Evolutionary conservation across 2,329 filamentous ascomycete genomes (phyloP), one percentile per base, ranked within the genome.

Genomic region (Ophiobolus disseminans): DNA sequence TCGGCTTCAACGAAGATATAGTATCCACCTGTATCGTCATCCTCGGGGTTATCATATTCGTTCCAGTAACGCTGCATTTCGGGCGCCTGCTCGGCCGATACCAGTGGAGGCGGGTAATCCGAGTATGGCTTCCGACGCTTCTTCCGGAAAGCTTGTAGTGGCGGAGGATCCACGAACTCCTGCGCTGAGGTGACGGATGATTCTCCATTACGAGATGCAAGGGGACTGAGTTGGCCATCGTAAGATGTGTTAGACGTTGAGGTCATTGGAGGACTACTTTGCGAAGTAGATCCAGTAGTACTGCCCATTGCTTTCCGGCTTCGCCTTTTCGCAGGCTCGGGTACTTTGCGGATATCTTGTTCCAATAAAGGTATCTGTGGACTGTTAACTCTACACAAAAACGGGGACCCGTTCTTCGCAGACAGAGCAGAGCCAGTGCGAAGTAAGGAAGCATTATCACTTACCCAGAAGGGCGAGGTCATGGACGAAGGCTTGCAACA

Each of bases 11-110:
- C 78, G 62, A 90, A 91, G 58, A 94, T 86, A 69, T 91, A 94
- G 22, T 81, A 82, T 26, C 83, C 81, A 16, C 83, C 81, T 16
- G 85, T 80, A 11, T 80, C 75, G 2, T 81, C 84, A 9, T 74
- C 75, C 67, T 90, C 91, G 7, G 88, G 89, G 66, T 92, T 76
- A 58, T 95, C 90, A 70, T 93, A 94, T 70, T 95, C 90, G 70
- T 90, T 93, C 90, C 90, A 95, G 67, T 93, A 94, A 40, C 70
- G 50, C 25, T 51, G 51, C 22, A 52, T 39, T 25, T 59, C 55
- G 1, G 56, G 52, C 26, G 62, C 62, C 9, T 46, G 31, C 13
- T 68, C 57, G 16, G 55, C 48, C 35, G 58, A 50, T 7, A 50
- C 34, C 9, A 62, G 55, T 1, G 64, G 55, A 3, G 59, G 56